Conservation (phyloP, 805 yeast genomes). For the Wickerhamomyces subpelliculosus region DNA sequence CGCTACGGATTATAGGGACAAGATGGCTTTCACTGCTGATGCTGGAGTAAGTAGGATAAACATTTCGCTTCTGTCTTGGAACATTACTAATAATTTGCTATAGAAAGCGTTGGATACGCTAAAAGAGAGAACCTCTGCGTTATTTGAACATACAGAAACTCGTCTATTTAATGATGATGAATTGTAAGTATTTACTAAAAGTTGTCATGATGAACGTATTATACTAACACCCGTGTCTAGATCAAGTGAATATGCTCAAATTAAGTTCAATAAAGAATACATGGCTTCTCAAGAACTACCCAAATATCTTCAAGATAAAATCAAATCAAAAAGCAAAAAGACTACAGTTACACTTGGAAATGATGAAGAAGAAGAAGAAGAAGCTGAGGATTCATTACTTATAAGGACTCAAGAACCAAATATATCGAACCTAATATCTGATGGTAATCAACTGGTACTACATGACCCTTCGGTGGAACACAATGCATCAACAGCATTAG, state of each 20-base stretch:
- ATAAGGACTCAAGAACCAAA: constrained; percentile 2
- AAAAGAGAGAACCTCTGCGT: constrained; percentile 6
- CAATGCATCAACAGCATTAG: constrained; percentile 7
- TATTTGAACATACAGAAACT: constrained; percentile 6
- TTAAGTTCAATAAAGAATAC: constrained; percentile 25
- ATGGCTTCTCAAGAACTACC: constrained; percentile 21
- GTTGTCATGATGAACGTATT: background rate
- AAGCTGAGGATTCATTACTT: constrained; percentile 2
- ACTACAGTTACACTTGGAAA: background rate
- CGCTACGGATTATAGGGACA: background rate
- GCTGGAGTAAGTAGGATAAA: background rate
- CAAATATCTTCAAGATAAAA: constrained; percentile 18
- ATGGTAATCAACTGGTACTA: background rate
- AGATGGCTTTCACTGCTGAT: background rate
- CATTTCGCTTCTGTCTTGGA: background rate
- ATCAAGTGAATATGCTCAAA: constrained; percentile 21
- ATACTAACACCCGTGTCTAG: constrained; percentile 5
- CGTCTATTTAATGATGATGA: constrained; percentile 2
- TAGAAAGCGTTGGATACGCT: constrained; percentile 11
- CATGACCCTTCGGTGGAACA: constrained; percentile 5
- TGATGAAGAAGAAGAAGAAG: constrained; percentile 5
- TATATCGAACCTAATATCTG: too few species aligned
- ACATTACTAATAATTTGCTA: constrained; percentile 1
- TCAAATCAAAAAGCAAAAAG: constrained; percentile 13
- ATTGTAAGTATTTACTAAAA: background rate